Percentiles rank a stretch among this genome's conserved stretches.
These are phyloP conservation scores for Malus hybrid DNA, from an alignment of 331 rosid species.

Conservation along the genomic window DNA sequence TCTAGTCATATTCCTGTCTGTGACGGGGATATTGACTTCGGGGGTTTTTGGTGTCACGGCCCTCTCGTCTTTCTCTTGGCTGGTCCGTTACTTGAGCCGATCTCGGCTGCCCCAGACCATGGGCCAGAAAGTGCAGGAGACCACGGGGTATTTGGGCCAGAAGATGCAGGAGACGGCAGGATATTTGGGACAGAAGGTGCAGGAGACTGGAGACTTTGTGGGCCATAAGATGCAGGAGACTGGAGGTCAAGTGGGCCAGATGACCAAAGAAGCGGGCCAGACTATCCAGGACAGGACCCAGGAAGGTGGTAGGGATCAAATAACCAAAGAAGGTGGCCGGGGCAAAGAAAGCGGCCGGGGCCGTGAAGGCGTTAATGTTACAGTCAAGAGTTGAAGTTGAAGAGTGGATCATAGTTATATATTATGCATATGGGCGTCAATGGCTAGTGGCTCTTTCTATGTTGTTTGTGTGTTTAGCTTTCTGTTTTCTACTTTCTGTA, in stretches of 20 bases:
- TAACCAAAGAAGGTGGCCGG: neutral
- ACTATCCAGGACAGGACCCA: neutral
- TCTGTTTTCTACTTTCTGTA: no score
- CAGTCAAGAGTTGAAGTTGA: neutral
- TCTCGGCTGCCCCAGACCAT: slow-evolving; percentile 15
- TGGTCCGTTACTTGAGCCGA: slow-evolving; percentile 26
- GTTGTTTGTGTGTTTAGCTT: neutral
- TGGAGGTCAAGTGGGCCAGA: slow-evolving; percentile 7
- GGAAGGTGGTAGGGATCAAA: slow-evolving; percentile 1
- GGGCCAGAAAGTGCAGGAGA: slow-evolving; percentile 22
- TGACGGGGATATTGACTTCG: slow-evolving; percentile 50
- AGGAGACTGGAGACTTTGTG: neutral
- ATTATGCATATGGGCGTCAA: neutral
- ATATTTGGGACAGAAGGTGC: slow-evolving; percentile 28
- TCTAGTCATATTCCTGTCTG: slow-evolving; percentile 20
- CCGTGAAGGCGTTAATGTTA: neutral
- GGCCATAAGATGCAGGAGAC: slow-evolving; percentile 8
- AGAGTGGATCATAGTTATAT: neutral
- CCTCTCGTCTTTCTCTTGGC: slow-evolving; percentile 56
- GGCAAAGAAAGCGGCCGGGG: neutral
- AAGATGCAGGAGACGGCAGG: neutral
- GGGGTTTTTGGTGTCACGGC: slow-evolving; percentile 61
- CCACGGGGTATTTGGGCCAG: slow-evolving; percentile 21
- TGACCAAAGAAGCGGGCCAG: slow-evolving; percentile 16
- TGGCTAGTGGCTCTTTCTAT: neutral